A percentile compares a stretch with the other conserved stretches of the same genome.
Evolutionary conservation across 768 basidiomycete species (phyloP).

Genomic region (Hypholoma fasciculare): DNA sequence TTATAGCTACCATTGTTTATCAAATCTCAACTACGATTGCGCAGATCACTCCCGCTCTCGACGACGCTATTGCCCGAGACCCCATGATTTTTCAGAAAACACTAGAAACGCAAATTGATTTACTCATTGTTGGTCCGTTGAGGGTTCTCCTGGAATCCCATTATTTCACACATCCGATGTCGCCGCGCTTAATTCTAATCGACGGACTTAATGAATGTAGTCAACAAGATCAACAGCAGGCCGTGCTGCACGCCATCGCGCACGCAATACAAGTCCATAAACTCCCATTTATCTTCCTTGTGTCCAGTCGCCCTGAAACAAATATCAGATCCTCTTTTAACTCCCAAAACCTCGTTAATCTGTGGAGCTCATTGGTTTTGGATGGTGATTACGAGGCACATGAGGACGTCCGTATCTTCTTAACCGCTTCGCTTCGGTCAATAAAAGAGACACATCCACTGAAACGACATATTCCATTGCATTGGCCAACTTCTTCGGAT

Average conservation of each 20-base stretch:
- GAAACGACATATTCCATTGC: not conserved
- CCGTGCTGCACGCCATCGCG: not conserved
- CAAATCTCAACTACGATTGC: not conserved
- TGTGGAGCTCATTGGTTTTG: not conserved
- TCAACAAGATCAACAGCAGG: not conserved
- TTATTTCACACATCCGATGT: not conserved
- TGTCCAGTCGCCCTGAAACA: not conserved
- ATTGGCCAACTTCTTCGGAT: not conserved
- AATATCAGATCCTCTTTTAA: not conserved
- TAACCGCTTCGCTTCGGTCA: not conserved
- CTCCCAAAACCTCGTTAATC: fast-evolving
- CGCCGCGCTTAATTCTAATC: not conserved
- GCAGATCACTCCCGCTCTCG: not conserved
- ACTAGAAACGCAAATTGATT: not conserved
- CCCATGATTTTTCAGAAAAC: not conserved
- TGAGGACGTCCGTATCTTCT: not conserved
- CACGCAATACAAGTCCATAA: not conserved
- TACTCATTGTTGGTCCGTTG: not conserved
- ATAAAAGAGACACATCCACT: not conserved
- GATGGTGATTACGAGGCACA: not conserved
- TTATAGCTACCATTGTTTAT: not conserved
- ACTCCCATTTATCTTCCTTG: not conserved
- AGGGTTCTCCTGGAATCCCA: not conserved
- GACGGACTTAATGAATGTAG: conserved; percentile 2
- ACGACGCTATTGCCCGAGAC: not conserved